Percentiles rank a stretch among this genome's conserved stretches.
Conservation (phyloP, 2,329 filamentous ascomycete species). For the Clarireedia paspali region DNA sequence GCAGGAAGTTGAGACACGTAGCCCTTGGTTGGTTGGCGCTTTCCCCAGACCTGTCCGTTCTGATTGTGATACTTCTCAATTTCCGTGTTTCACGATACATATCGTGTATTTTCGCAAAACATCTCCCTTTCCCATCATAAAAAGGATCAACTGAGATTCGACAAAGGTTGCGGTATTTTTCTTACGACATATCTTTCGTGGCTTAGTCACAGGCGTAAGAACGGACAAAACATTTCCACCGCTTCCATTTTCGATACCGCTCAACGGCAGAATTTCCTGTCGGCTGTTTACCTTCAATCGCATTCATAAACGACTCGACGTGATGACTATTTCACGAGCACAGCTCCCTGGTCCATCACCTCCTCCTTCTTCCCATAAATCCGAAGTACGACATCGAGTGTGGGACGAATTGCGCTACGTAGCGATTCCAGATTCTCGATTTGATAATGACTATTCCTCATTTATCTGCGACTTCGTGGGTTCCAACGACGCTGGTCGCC, state of each 20-base stretch:
- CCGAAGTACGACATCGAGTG: constrained; percentile 18
- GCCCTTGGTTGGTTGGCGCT: not conserved
- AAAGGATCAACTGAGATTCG: not conserved
- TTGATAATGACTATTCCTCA: constrained; percentile 35
- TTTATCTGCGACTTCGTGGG: constrained; percentile 37
- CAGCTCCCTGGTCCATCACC: not conserved
- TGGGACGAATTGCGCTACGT: constrained; percentile 32
- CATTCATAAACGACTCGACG: not conserved
- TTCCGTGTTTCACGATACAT: not conserved
- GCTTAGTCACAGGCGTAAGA: not conserved
- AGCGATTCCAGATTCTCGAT: constrained; percentile 36
- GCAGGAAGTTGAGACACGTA: not conserved
- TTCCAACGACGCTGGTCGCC: constrained; percentile 30
- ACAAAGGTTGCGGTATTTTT: not conserved
- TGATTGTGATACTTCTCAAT: constrained; percentile 1
- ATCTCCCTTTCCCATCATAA: not conserved
- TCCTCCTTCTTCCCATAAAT: constrained; percentile 5
- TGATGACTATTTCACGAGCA: constrained; percentile 3
- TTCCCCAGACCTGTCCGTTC: constrained; percentile 2
- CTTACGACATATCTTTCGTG: not conserved
- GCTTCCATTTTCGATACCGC: not conserved
- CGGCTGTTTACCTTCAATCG: not conserved
- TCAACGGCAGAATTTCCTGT: not conserved
- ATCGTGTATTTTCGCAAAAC: not conserved
- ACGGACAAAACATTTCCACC: not conserved